Evolutionary conservation across 1,284 basidiomycete genomes (phyloP).

Genomic region (Ustilago crameri): DNA sequence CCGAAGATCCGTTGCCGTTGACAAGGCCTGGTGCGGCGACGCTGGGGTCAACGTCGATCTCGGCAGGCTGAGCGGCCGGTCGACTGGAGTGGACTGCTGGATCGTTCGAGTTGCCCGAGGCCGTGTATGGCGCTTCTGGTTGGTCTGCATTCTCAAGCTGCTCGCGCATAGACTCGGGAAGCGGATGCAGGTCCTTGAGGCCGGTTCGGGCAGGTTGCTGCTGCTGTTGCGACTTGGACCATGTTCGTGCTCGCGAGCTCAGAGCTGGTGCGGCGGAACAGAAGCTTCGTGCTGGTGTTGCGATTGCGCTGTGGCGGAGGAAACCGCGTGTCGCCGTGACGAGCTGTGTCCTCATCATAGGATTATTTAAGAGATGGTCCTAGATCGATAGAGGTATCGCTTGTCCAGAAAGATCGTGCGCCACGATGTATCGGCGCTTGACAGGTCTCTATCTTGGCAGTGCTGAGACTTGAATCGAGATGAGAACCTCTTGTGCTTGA

Average conservation of each 20-base stretch:
- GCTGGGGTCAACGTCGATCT: slow-evolving; percentile 33
- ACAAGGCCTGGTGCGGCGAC: slow-evolving; percentile 49
- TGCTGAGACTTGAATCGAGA: background rate
- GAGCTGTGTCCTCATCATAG: slow-evolving; percentile 24
- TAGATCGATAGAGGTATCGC: too few relatives aligned
- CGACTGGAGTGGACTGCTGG: slow-evolving; percentile 53
- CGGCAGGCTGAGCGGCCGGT: slow-evolving; percentile 41
- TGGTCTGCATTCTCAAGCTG: slow-evolving; percentile 32
- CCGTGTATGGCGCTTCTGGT: slow-evolving; percentile 40
- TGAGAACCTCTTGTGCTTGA: background rate
- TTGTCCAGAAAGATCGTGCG: too few relatives aligned
- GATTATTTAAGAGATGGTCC: too few relatives aligned
- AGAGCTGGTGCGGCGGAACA: slow-evolving; percentile 20
- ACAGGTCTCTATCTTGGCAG: too few relatives aligned
- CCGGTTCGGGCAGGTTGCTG: slow-evolving; percentile 24
- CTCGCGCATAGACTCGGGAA: slow-evolving; percentile 45
- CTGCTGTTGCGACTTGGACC: slow-evolving; percentile 21
- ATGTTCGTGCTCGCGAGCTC: slow-evolving; percentile 28
- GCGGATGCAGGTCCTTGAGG: slow-evolving; percentile 45
- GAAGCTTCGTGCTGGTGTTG: slow-evolving; percentile 15
- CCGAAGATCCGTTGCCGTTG: slow-evolving; percentile 21
- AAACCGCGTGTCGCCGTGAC: slow-evolving; percentile 8
- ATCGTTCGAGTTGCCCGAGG: slow-evolving; percentile 50
- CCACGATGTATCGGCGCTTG: too few relatives aligned
- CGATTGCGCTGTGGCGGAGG: slow-evolving; percentile 11